These are phyloP conservation scores for Pseudocercospora eumusae DNA, from an alignment of 2,329 filamentous ascomycete species.

Conservation along the genomic window DNA sequence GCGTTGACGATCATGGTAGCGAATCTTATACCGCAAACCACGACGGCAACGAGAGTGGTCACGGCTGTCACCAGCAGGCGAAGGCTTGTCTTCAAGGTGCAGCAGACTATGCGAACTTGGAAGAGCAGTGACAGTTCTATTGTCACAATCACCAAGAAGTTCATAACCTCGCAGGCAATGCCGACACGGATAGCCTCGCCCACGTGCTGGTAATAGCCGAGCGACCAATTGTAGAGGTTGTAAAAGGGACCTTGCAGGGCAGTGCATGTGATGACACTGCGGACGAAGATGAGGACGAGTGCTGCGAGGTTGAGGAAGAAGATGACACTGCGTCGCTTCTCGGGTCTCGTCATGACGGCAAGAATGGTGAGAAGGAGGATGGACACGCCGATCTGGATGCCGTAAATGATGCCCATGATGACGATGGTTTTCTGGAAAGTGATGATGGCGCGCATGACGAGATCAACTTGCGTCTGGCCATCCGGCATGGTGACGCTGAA, in stretches of 20 bases:
- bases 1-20: slow-evolving; percentile 54
- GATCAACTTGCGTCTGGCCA: slow-evolving; percentile 47
- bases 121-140: slow-evolving; percentile 62
- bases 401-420: slow-evolving; percentile 62
- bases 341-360: slow-evolving; percentile 64
- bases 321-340: slow-evolving; percentile 65
- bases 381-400: slow-evolving; percentile 68
- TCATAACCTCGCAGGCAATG: slow-evolving; percentile 53
- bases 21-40: slow-evolving; percentile 57
- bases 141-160: slow-evolving; percentile 55
- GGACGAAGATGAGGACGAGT: slow-evolving; percentile 62
- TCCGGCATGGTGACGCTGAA: slow-evolving; percentile 49
- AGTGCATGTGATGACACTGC: slow-evolving; percentile 58
- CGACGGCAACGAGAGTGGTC: slow-evolving; percentile 53
- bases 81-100: slow-evolving; percentile 48
- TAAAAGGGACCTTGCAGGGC: slow-evolving; percentile 64
- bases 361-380: slow-evolving; percentile 66
- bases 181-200: slow-evolving; percentile 37
- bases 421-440: slow-evolving; percentile 51
- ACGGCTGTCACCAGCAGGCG: slow-evolving; percentile 50
- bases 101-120: slow-evolving; percentile 64
- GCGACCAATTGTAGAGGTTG: slow-evolving; percentile 49
- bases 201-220: slow-evolving; percentile 32
- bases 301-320: slow-evolving; percentile 66
- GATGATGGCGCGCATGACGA: slow-evolving; percentile 50